Evolutionary conservation across 2,329 filamentous ascomycete genomes (phyloP), one percentile per base, ranked within the genome.

Genomic region (Dothideomycetes sp.): DNA sequence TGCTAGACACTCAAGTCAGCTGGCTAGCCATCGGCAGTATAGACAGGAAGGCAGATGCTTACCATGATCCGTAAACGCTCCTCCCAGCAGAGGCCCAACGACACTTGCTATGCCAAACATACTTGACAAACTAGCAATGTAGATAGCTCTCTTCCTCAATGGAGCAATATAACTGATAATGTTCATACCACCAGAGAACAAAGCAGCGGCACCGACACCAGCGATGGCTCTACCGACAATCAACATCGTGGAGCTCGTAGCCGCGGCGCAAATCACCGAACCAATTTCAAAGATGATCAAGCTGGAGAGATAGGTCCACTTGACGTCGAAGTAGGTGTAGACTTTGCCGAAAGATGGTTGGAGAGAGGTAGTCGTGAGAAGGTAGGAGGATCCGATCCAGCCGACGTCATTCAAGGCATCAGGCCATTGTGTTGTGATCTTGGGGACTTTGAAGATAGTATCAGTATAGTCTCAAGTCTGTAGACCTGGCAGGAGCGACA

Each of bases 261-360:
- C 68, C 1, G 38, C 64, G 46, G 43, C 75, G 46, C 73, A 78
- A n/a, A 79, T 54, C 6, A 72, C 48, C 0, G 69, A 74, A 2
- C 75, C 75, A 1, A 76, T 16, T 40, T 67, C 63, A 45, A 68
- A 68, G 13, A 67, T 51, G 1, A 61, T 9, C 22, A 78, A 59
- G 25, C 64, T 55, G 36, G 62, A 56, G 4, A 77, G 57, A 51
- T 71, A 78, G 1, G 63, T 64, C 36, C 60, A 70, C 49, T 70
- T 70, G 44, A 75, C 64, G 7, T 65, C 59, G 47, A 76, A 76
- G 54, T 71, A 74, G 36, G 73, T 78, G 5, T 76, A 82, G 1
- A 80, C 74, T 58, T 71, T 70, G 19, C 66, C 71, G 31, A 64
- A 71, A 2, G 64, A 64, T 4, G 67, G 67, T 42, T 69, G 67